Percentiles rank a stretch among this genome's conserved stretches.
Evolutionary conservation across 768 basidiomycete species (phyloP).

Genomic region (Termitomyces sp.): DNA sequence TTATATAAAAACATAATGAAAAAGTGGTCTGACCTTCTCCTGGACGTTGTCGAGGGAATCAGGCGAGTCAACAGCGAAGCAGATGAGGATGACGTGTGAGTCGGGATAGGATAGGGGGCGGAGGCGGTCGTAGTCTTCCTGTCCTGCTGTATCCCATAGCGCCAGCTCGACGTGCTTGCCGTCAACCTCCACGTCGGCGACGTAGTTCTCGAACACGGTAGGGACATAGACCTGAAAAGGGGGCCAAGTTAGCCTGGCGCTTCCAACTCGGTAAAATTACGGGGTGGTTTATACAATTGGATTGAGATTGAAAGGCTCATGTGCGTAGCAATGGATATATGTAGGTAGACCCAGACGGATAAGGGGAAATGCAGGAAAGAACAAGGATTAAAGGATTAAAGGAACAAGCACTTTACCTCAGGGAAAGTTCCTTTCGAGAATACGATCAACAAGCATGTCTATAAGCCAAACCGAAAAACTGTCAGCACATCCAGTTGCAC

Average conservation of each 20-base stretch:
- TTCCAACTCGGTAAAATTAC: neutral
- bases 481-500: constrained; percentile 5
- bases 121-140: constrained; percentile 99
- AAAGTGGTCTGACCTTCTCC: constrained; percentile 76
- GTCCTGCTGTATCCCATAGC: constrained; percentile 99
- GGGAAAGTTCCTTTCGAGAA: constrained; percentile 97
- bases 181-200: constrained; percentile 97
- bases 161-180: constrained; percentile 98
- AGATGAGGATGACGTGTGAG: constrained; percentile 99
- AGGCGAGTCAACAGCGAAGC: constrained; percentile 96
- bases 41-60: constrained; percentile 99
- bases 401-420: constrained; percentile 53
- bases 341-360: neutral
- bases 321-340: too few relatives aligned
- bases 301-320: neutral
- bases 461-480: constrained; percentile 1
- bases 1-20: neutral
- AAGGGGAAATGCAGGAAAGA: neutral
- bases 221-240: constrained; percentile 88
- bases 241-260: constrained; percentile 6
- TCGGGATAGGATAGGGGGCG: constrained; percentile 97
- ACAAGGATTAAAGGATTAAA: neutral
- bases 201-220: constrained; percentile 99
- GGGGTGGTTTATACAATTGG: neutral
- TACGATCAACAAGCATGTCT: constrained; percentile 94